A percentile compares a stretch with the other conserved stretches of the same genome.
Conservation (phyloP, 106 monocot genomes). For the Acanthochlamys bracteata region DNA sequence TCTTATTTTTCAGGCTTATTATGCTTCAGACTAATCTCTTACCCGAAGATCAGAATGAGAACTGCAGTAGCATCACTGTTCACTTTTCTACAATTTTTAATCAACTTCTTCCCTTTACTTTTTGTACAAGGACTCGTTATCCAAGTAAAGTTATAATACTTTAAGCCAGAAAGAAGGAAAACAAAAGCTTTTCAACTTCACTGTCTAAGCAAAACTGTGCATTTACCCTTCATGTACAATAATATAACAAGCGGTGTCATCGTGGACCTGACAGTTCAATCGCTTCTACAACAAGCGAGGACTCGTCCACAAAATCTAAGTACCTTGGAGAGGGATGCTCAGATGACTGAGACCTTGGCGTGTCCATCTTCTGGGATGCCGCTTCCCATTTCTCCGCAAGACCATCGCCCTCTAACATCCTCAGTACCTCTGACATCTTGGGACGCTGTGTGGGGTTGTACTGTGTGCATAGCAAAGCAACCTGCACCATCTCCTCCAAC, state of each 20-base stretch:
- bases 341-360: slow-evolving; percentile 32
- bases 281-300: slow-evolving; percentile 55
- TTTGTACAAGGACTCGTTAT: too few species aligned
- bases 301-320: slow-evolving; percentile 62
- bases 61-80: too few species aligned
- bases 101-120: too few species aligned
- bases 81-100: too few species aligned
- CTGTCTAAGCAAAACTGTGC: too few species aligned
- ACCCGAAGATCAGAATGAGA: too few species aligned
- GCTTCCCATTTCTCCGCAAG: slow-evolving; percentile 92
- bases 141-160: too few species aligned
- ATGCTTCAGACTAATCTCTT: too few species aligned
- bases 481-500: slow-evolving; percentile 90
- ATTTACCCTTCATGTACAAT: too few species aligned
- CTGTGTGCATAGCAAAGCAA: slow-evolving; percentile 85
- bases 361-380: slow-evolving; percentile 52
- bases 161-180: too few species aligned
- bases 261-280: slow-evolving; percentile 96
- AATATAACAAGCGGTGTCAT: slow-evolving; percentile 24
- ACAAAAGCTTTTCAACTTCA: too few species aligned
- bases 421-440: slow-evolving; percentile 92
- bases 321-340: slow-evolving; percentile 44
- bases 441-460: slow-evolving; percentile 73
- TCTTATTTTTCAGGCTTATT: too few species aligned
- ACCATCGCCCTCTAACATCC: slow-evolving; percentile 93